A percentile compares a stretch with the other conserved stretches of the same genome.
Conservation (phyloP, 2,329 filamentous ascomycete genomes). For the Graphilbum fragrans region DNA sequence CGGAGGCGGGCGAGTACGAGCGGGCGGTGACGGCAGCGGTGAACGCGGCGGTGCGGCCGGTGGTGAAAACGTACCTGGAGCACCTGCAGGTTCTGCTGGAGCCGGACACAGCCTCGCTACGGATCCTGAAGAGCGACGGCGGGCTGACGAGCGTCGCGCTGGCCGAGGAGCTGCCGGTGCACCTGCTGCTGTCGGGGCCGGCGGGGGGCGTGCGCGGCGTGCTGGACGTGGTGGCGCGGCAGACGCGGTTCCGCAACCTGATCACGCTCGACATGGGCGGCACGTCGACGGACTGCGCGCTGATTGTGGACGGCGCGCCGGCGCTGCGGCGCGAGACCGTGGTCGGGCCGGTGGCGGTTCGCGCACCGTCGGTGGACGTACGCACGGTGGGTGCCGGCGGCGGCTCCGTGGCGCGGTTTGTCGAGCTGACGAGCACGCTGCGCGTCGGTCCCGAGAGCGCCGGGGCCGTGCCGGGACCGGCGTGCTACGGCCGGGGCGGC, state of each 20-base stretch:
- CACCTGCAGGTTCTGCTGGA: conserved; percentile 25
- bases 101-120: conserved; percentile 27
- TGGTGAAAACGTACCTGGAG: conserved; percentile 30
- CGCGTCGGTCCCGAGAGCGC: conserved; percentile 37
- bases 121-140: conserved; percentile 36
- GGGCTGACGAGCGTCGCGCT: conserved; percentile 30
- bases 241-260: conserved; percentile 33
- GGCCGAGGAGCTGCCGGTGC: conserved; percentile 32
- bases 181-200: conserved; percentile 33
- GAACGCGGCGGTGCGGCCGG: conserved; percentile 33
- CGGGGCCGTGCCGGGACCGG: conserved; percentile 33
- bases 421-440: conserved; percentile 31
- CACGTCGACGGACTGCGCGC: conserved; percentile 33
- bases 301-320: conserved; percentile 28
- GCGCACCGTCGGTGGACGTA: conserved; percentile 34
- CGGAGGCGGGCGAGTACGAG: conserved; percentile 35
- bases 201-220: conserved; percentile 37
- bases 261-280: conserved; percentile 40
- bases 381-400: conserved; percentile 35
- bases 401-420: conserved; percentile 34
- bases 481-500: conserved; percentile 35
- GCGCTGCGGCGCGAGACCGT: conserved; percentile 32
- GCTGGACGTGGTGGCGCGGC: conserved; percentile 29
- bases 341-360: conserved; percentile 29
- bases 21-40: conserved; percentile 33